Evolutionary conservation across 192 early-diverging fungal species (phyloP), one percentile per base, ranked within the genome.

Genomic region (Lobosporangium transversale): DNA sequence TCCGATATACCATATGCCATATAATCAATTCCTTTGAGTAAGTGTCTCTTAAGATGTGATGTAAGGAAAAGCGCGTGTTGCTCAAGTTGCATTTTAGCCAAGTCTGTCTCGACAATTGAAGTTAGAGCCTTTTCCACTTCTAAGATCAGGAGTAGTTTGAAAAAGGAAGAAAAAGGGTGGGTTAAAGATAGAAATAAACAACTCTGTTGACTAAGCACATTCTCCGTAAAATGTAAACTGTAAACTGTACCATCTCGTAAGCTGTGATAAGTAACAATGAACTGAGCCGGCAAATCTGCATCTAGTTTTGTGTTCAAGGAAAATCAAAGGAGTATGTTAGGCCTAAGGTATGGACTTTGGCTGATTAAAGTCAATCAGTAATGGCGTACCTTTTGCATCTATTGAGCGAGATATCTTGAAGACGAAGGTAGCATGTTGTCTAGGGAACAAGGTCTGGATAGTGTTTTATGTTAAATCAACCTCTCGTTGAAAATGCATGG

Each of bases 1-100:
- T 91, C 85, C 0, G 81, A 75, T 50, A 89, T 68, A 12, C 87
- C 90, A 66, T 92, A 92, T 8, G 70, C 66, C 51, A 78, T 66
- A 55, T 83, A 86, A 63, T 92, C 90, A 27, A 90, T 76, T 33
- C 74, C 68, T 17, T 66, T 66, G 32, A 87, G 35, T 30, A 88
- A 79, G n/a, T 79, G 79, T 40, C 80, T 81, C 47, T 79, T 80
- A 26, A 87, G 63, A 36, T 81, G 81, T 20, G 62, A 63, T 47
- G 82, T 70, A 15, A 86, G 60, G 51, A 82, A 86, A 3, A 65
- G 32, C 9, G 62, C 62, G 37, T 88, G 86, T 50, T 88, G 86
- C 8, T 73, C 80, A 26, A 88, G 58, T 36, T 83, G 73, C 14
- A 75, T 66, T 29, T 83, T 69, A 30, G 68, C 58, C 40, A 88